Conservation (phyloP, 2,329 filamentous ascomycete genomes). For the Alternaria brassicae region DNA sequence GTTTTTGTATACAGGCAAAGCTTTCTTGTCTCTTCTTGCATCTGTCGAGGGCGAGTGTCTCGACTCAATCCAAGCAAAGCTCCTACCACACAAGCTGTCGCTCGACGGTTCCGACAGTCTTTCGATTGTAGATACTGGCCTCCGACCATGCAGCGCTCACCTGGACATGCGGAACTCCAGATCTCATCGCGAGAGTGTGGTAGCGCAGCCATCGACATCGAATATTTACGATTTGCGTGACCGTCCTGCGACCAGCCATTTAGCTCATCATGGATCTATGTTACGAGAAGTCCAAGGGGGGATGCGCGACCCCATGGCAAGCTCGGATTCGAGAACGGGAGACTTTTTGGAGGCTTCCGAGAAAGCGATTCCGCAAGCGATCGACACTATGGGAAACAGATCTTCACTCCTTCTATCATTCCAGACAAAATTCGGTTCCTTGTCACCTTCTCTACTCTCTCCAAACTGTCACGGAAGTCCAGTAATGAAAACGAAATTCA, state of each 20-base stretch:
- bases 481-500: conserved; percentile 1
- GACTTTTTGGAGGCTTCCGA: too few relatives aligned
- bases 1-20: conserved; percentile 13
- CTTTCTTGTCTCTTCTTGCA: conserved; percentile 12
- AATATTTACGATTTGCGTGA: background rate
- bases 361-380: too few relatives aligned
- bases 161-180: background rate
- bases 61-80: conserved; percentile 8
- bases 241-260: background rate
- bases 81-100: conserved; percentile 15
- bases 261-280: background rate
- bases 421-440: background rate
- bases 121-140: background rate
- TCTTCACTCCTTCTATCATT: background rate
- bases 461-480: background rate
- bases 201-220: background rate
- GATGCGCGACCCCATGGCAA: background rate
- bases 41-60: conserved; percentile 8
- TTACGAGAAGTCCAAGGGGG: background rate
- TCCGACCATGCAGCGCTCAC: background rate
- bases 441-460: conserved; percentile 1
- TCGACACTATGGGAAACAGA: too few relatives aligned
- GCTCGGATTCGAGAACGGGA: background rate
- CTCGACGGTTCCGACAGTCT: conserved; percentile 2
- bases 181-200: background rate